Evolutionary conservation across 139 green algal genomes (phyloP), one percentile per base, ranked within the genome.

Genomic region (Auxenochlorella pyrenoidosa): DNA sequence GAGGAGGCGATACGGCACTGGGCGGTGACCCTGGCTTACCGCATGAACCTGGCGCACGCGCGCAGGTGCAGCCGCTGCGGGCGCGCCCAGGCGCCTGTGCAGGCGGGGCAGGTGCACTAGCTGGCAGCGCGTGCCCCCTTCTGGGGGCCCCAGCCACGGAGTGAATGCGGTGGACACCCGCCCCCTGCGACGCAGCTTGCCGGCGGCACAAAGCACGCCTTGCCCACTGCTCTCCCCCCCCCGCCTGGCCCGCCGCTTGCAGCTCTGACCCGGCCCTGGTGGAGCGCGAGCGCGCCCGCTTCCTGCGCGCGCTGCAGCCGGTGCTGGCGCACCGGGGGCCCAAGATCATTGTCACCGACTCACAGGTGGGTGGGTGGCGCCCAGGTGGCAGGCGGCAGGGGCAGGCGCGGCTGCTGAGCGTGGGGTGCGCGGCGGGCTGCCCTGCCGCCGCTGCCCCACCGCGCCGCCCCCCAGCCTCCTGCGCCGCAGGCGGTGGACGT

Each of bases 1-100:
- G 93, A 95, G 82, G 93, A 95, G 88, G 92, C 91, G 34, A 92
- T 95, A 36, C 88, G 93, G 34, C 79, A 91, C 84, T 95, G 84
- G 77, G 89, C 92, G 44, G 90, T 87, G 18, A 94, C 92, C 12
- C 76, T 92, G n/a, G 88, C 79, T 2, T 93, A 92, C 83, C 87
- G 93, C 41, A 93, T 95, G 92, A 88, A 95, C 87, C 82, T 95
- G 59, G 90, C 80, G 40, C 87, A 88, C 36, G 93, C 93, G 22
- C 90, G 93, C 66, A 54, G 54, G 79, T 51, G 51, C 28, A 40
- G 24, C 47, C 47, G 47, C 8, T 6, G 8, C 47, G 47, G 47
- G 47, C 47, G 12, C 13, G 59, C n/a, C n/a, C n/a, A n/a, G n/a
- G n/a, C n/a, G n/a, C n/a, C n/a, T n/a, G n/a, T n/a, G n/a, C n/a